A percentile compares a stretch with the other conserved stretches of the same genome.
phyloP scores from a whole-genome alignment of 1,284 basidiomycete species.

The Cryptococcus sp. region DNA sequence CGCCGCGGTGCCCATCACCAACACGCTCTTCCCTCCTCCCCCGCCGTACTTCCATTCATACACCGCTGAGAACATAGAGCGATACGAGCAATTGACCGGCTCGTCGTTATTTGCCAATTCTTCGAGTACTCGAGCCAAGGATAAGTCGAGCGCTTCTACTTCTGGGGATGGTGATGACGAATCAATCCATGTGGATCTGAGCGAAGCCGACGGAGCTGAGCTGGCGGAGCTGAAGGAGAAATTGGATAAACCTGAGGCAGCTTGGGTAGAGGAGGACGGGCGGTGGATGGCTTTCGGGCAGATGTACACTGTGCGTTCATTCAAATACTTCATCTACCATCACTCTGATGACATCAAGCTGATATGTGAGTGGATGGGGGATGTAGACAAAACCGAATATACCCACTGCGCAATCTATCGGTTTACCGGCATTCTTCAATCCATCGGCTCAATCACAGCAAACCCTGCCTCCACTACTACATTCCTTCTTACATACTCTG shows the following conservation, averaged over 20 bases:
- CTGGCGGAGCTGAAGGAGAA: conserved; percentile 17
- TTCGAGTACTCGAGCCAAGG: conserved; percentile 6
- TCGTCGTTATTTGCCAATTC: neutral
- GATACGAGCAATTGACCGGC: conserved; percentile 25
- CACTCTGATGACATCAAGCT: too few species aligned
- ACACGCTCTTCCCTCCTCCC: conserved; percentile 50
- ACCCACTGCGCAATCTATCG: conserved; percentile 34
- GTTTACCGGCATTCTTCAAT: conserved; percentile 35
- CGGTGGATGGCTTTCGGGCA: conserved; percentile 48
- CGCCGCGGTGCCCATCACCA: conserved; percentile 38
- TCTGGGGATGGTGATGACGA: neutral
- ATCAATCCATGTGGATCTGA: conserved; percentile 6
- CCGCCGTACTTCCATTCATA: conserved; percentile 44
- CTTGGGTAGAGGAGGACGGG: conserved; percentile 47
- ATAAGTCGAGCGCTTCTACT: conserved; percentile 1
- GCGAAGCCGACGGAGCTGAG: conserved; percentile 18
- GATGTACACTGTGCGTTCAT: conserved; percentile 38
- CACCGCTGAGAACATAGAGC: conserved; percentile 28
- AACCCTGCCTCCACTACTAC: conserved; percentile 37
- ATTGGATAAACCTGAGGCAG: conserved; percentile 32
- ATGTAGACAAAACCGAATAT: conserved; percentile 38
- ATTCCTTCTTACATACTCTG: conserved; percentile 48
- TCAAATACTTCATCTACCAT: neutral
- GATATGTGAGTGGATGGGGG: neutral
- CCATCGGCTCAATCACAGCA: conserved; percentile 27